Percentiles rank a stretch among this genome's conserved stretches.
Conservation (phyloP, 2,329 filamentous ascomycete genomes). For the Piedraia hortae region DNA sequence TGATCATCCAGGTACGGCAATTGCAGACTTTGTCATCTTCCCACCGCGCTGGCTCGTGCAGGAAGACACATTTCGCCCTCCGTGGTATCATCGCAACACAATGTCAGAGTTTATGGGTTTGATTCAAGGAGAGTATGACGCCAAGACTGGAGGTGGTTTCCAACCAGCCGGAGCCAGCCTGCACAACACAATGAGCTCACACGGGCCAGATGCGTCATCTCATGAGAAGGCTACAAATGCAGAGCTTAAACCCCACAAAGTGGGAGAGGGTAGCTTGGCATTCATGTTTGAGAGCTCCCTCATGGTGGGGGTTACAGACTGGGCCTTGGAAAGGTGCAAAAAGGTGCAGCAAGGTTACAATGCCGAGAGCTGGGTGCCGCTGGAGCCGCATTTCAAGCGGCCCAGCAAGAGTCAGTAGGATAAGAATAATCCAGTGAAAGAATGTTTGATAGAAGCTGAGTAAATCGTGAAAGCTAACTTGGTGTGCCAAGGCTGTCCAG, state of each 20-base stretch:
- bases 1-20: slow-evolving; percentile 23
- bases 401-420: slow-evolving; percentile 4
- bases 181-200: slow-evolving; percentile 17
- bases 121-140: slow-evolving; percentile 31
- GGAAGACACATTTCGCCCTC: slow-evolving; percentile 42
- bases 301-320: slow-evolving; percentile 45
- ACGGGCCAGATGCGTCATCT: slow-evolving; percentile 30
- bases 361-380: slow-evolving; percentile 47
- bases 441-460: too few relatives aligned
- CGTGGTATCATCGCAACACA: slow-evolving; percentile 45
- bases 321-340: slow-evolving; percentile 40
- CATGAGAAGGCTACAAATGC: slow-evolving; percentile 29
- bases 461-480: too few relatives aligned
- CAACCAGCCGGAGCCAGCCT: slow-evolving; percentile 31
- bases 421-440: too few relatives aligned
- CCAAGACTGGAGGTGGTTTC: slow-evolving; percentile 27
- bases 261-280: slow-evolving; percentile 32
- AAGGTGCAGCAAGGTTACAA: slow-evolving; percentile 51
- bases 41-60: slow-evolving; percentile 43
- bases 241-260: slow-evolving; percentile 27
- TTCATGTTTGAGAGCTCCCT: slow-evolving; percentile 44
- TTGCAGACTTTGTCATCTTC: slow-evolving; percentile 48
- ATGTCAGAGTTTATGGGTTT: slow-evolving; percentile 39
- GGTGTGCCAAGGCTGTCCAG: too few relatives aligned
- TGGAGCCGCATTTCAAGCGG: slow-evolving; percentile 19